These are phyloP conservation scores for Oryza meyeriana DNA, from an alignment of 176 grass and related monocot genomes.

Conservation along the genomic window DNA sequence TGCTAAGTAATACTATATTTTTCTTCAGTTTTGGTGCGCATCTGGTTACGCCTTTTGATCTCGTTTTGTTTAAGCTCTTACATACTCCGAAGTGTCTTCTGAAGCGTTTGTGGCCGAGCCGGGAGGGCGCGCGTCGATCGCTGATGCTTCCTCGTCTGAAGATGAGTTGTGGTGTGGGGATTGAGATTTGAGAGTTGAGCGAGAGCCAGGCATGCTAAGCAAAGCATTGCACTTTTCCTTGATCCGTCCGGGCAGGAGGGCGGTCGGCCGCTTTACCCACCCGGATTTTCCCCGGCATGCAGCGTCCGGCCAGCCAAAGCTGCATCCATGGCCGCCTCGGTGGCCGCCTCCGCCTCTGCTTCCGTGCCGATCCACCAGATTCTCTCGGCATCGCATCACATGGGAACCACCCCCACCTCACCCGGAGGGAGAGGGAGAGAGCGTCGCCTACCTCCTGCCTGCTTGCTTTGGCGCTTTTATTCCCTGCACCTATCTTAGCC, in stretches of 20 bases:
- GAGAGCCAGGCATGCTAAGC: no score
- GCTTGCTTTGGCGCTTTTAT: not conserved
- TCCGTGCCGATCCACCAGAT: not conserved
- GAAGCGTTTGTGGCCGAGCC: no score
- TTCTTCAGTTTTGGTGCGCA: not conserved
- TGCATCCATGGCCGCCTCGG: not conserved
- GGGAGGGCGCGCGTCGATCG: no score
- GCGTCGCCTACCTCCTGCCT: not conserved
- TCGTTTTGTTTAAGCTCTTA: no score
- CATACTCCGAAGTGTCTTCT: no score
- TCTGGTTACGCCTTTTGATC: not conserved
- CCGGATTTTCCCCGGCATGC: not conserved
- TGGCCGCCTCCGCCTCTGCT: no score
- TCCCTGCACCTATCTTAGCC: no score
- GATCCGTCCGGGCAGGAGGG: not conserved
- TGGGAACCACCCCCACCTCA: not conserved
- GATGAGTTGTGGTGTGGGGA: no score
- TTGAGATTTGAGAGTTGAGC: no score
- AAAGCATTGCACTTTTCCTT: no score
- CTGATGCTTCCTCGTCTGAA: no score
- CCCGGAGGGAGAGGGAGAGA: not conserved
- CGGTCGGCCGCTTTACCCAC: slow-evolving; percentile 10
- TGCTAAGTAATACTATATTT: not conserved
- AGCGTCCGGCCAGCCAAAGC: slow-evolving; percentile 5
- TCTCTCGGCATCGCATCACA: not conserved